Evolutionary conservation across 1,284 basidiomycete genomes (phyloP).

Genomic region (Fomitopsis pinicola): DNA sequence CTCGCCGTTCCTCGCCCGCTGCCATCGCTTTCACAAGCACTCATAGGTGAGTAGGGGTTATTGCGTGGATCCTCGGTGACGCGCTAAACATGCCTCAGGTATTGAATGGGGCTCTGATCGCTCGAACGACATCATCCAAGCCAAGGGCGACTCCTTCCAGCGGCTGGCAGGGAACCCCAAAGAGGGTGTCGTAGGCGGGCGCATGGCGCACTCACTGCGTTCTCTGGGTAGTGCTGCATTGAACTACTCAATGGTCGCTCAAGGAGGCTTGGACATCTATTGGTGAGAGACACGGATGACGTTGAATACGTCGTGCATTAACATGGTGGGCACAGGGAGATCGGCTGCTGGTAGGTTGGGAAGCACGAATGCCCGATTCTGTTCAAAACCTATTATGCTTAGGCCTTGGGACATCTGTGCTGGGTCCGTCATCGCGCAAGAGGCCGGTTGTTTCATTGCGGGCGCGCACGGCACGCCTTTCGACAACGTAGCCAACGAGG

Average conservation of each 20-base stretch:
- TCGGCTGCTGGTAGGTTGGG: slow-evolving; percentile 70
- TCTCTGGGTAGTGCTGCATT: slow-evolving; percentile 84
- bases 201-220: slow-evolving; percentile 86
- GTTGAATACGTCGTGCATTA: not conserved
- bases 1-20: slow-evolving; percentile 66
- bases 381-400: not conserved
- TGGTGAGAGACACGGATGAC: slow-evolving; percentile 41
- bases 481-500: slow-evolving; percentile 55
- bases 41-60: slow-evolving; percentile 48
- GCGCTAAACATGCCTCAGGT: slow-evolving; percentile 35
- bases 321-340: slow-evolving; percentile 58
- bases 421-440: slow-evolving; percentile 89
- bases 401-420: slow-evolving; percentile 93
- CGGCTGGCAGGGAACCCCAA: slow-evolving; percentile 74
- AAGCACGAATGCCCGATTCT: slow-evolving; percentile 6
- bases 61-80: not conserved
- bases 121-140: slow-evolving; percentile 46
- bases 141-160: slow-evolving; percentile 71
- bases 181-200: slow-evolving; percentile 63
- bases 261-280: slow-evolving; percentile 80
- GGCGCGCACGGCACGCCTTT: slow-evolving; percentile 56
- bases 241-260: slow-evolving; percentile 81
- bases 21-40: slow-evolving; percentile 72
- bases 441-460: slow-evolving; percentile 80
- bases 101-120: slow-evolving; percentile 94